phyloP scores from a whole-genome alignment of 768 basidiomycete species.

The Psilocybe tampanensis region DNA sequence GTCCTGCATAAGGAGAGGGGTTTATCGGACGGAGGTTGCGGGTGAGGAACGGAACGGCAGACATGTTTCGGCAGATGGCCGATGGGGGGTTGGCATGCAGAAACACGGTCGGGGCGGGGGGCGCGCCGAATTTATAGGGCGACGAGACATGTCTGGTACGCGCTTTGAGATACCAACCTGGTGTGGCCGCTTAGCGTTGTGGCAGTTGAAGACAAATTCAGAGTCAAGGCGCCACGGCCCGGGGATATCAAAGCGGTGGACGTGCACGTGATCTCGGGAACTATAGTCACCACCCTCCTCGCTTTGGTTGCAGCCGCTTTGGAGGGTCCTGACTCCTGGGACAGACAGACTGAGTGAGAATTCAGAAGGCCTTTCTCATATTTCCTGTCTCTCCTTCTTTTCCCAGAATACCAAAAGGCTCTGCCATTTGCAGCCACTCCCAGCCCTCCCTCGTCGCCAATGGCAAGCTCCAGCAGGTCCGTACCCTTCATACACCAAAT shows the following conservation, averaged over 20 bases:
- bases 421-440: neutral
- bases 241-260: conserved; percentile 4
- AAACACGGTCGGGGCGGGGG: neutral
- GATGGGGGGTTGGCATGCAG: neutral
- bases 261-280: conserved; percentile 14
- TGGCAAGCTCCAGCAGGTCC: conserved; percentile 38
- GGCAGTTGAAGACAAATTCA: neutral
- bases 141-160: no score
- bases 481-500: conserved; percentile 3
- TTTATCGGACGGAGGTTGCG: neutral
- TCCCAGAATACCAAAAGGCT: neutral
- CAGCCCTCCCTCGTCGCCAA: conserved; percentile 3
- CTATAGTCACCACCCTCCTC: conserved; percentile 8
- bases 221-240: no score
- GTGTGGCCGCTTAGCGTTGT: no score
- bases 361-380: neutral
- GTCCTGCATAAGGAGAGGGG: neutral
- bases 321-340: no score
- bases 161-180: no score
- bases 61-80: no score
- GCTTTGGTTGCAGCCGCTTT: conserved; percentile 1
- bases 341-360: no score
- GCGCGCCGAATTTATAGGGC: neutral
- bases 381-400: neutral
- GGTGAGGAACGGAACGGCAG: neutral